Evolutionary conservation across 495 filamentous ascomycete genomes (phyloP).

Genomic region (Lentithecium fluviatile): DNA sequence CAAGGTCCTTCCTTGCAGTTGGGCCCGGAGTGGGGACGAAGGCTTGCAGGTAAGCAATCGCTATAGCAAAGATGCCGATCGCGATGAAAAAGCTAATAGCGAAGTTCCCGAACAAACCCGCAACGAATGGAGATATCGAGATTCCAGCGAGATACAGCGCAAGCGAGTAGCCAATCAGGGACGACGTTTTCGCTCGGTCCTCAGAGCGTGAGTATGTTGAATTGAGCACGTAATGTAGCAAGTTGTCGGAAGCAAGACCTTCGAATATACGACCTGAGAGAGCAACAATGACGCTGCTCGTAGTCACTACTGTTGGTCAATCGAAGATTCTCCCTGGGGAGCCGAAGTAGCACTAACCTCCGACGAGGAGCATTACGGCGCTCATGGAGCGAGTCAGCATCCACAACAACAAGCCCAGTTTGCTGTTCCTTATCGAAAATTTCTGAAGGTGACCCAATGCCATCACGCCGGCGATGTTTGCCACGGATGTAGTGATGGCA

Average conservation of each 20-base stretch:
- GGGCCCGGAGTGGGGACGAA: not conserved
- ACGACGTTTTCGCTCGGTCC: not conserved
- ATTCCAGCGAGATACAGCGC: constrained; percentile 20
- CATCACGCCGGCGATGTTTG: constrained; percentile 14
- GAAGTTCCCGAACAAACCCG: constrained; percentile 14
- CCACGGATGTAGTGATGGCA: not conserved
- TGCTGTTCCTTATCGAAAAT: not conserved
- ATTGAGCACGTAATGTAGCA: constrained; percentile 16
- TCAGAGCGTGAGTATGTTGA: not conserved
- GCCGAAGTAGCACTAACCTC: constrained; percentile 2
- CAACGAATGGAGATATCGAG: constrained; percentile 14
- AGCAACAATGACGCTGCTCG: not conserved
- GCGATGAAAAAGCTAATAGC: constrained; percentile 14
- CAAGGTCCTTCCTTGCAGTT: not conserved
- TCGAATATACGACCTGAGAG: constrained; percentile 17
- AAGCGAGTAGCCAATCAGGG: constrained; percentile 6
- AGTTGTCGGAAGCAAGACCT: constrained; percentile 19
- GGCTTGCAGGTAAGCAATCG: not conserved
- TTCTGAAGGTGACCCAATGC: not conserved
- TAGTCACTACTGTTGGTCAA: not conserved
- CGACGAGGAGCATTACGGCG: constrained; percentile 15
- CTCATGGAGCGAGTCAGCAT: constrained; percentile 18
- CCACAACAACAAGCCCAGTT: constrained; percentile 8
- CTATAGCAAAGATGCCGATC: constrained; percentile 4
- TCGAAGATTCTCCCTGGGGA: not conserved